phyloP scores from a whole-genome alignment of 2,329 filamentous ascomycete species.

The Achaetomium macrosporum region DNA sequence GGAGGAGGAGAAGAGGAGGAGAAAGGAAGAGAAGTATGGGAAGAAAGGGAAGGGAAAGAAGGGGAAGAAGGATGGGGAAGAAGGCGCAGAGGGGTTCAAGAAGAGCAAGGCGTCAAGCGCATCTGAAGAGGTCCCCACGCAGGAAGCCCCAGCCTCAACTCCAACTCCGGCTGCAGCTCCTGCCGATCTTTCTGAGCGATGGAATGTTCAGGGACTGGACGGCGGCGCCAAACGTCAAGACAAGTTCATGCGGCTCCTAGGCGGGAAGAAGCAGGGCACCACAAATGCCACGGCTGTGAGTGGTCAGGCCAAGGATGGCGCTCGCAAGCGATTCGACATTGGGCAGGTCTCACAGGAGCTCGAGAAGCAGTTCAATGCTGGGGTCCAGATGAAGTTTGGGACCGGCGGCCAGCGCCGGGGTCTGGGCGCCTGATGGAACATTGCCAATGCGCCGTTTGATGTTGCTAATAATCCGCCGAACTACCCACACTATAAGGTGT shows the following conservation, averaged over 20 bases:
- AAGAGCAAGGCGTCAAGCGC: conserved; percentile 6
- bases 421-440: conserved; percentile 41
- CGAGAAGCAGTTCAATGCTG: conserved; percentile 51
- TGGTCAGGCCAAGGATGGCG: conserved; percentile 8
- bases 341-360: conserved; percentile 45
- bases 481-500: too few species aligned
- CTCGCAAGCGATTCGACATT: conserved; percentile 31
- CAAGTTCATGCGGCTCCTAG: conserved; percentile 54
- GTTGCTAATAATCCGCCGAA: too few species aligned
- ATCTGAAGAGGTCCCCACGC: background rate
- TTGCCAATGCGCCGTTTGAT: background rate
- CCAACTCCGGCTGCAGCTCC: conserved; percentile 18
- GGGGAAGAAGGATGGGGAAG: conserved; percentile 14
- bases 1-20: background rate
- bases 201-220: conserved; percentile 48
- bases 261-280: conserved; percentile 42
- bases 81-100: conserved; percentile 15
- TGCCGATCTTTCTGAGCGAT: conserved; percentile 35
- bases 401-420: conserved; percentile 44
- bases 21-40: conserved; percentile 13
- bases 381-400: conserved; percentile 52
- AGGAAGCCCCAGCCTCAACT: conserved; percentile 1
- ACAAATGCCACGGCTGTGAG: conserved; percentile 4
- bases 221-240: conserved; percentile 46
- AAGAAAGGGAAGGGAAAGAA: conserved; percentile 12